These are phyloP conservation scores for Thermothielavioides terrestris DNA, from an alignment of 495 filamentous ascomycete genomes.

Conservation along the genomic window DNA sequence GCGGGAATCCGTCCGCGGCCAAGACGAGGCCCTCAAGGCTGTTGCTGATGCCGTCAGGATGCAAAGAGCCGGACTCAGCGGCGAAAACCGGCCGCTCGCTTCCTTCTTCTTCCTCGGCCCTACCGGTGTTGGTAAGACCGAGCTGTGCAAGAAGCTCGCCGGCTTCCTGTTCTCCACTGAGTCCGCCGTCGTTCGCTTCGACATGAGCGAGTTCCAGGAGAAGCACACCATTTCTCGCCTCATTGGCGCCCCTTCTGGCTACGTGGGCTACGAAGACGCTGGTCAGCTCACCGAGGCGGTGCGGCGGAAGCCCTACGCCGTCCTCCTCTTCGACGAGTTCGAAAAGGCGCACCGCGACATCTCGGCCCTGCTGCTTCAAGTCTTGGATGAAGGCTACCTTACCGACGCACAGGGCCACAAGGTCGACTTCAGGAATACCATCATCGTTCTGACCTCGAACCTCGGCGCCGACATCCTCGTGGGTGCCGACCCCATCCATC, in stretches of 20 bases:
- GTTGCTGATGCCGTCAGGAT: constrained; percentile 90
- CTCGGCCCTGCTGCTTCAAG: constrained; percentile 85
- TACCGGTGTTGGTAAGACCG: constrained; percentile 94
- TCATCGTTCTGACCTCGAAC: constrained; percentile 94
- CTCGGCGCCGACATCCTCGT: constrained; percentile 71
- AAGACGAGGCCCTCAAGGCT: constrained; percentile 85
- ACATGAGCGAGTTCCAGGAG: constrained; percentile 97
- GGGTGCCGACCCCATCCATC: constrained; percentile 46
- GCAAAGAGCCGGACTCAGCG: constrained; percentile 85
- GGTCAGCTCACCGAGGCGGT: constrained; percentile 96
- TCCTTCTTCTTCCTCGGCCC: constrained; percentile 97
- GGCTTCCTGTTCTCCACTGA: constrained; percentile 89
- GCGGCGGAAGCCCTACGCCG: constrained; percentile 88
- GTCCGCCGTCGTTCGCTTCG: constrained; percentile 75
- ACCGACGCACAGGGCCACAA: constrained; percentile 94
- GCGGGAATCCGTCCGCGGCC: constrained; percentile 75
- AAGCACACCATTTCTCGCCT: constrained; percentile 91
- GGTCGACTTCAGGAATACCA: constrained; percentile 90
- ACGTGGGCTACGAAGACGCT: constrained; percentile 94
- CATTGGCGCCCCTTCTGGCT: constrained; percentile 87
- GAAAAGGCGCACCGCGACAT: constrained; percentile 97
- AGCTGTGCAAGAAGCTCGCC: constrained; percentile 93
- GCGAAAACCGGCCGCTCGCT: constrained; percentile 83
- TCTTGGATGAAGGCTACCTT: constrained; percentile 92
- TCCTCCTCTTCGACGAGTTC: constrained; percentile 93